phyloP scores from a whole-genome alignment of 768 basidiomycete genomes.

The Russula brevipes region DNA sequence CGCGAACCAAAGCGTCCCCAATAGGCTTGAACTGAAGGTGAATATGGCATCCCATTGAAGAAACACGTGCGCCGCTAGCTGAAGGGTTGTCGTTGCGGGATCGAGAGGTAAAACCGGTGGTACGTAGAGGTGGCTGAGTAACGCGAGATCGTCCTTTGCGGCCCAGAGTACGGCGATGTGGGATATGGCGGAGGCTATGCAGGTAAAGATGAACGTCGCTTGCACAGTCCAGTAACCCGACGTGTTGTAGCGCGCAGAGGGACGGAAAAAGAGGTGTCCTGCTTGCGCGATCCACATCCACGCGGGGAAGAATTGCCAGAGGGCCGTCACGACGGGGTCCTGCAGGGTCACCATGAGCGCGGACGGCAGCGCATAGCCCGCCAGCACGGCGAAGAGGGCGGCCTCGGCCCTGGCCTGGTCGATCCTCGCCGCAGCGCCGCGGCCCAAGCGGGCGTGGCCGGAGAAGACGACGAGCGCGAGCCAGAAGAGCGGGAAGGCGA shows the following conservation, averaged over 20 bases:
- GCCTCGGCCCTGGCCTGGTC: conserved; percentile 24
- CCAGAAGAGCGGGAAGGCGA: conserved; percentile 21
- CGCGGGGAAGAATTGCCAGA: conserved; percentile 22
- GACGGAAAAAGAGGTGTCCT: conserved; percentile 22
- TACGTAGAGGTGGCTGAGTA: conserved; percentile 13
- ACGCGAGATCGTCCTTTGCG: neutral
- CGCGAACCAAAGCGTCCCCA: conserved; percentile 22
- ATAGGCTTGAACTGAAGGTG: conserved; percentile 11
- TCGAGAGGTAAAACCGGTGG: conserved; percentile 8
- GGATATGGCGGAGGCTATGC: conserved; percentile 11
- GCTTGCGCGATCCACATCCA: conserved; percentile 16
- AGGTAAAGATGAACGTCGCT: conserved; percentile 19
- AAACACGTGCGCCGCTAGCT: conserved; percentile 6
- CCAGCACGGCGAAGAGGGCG: conserved; percentile 18
- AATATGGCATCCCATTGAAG: conserved; percentile 21
- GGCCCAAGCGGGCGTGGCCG: conserved; percentile 9
- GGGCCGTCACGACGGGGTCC: conserved; percentile 20
- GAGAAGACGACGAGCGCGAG: conserved; percentile 16
- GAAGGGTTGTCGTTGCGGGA: conserved; percentile 8
- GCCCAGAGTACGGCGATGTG: conserved; percentile 13
- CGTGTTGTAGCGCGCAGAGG: conserved; percentile 10
- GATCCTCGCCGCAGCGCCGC: conserved; percentile 6
- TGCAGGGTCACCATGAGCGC: conserved; percentile 13
- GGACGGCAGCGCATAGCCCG: conserved; percentile 14
- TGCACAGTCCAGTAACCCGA: conserved; percentile 23